These are phyloP conservation scores for Irpex sp. DNA, from an alignment of 1,284 basidiomycete genomes.

Conservation along the genomic window DNA sequence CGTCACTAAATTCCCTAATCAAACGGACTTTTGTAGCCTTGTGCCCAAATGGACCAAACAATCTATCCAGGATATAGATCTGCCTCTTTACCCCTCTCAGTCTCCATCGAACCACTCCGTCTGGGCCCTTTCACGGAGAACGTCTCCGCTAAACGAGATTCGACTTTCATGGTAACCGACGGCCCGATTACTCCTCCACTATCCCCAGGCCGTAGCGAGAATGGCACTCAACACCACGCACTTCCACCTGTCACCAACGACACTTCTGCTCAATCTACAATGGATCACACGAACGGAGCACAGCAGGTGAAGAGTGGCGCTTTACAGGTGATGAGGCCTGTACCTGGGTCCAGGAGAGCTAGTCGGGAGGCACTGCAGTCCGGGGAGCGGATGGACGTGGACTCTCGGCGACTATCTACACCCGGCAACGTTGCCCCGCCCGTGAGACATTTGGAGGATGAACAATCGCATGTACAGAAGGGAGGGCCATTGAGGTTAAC, in stretches of 20 bases:
- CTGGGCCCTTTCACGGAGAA: background rate
- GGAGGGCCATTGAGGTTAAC: slow-evolving; percentile 55
- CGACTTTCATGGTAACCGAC: slow-evolving; percentile 29
- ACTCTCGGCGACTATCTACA: slow-evolving; percentile 13
- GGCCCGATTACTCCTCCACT: slow-evolving; percentile 38
- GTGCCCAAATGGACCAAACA: background rate
- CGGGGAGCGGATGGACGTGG: slow-evolving; percentile 27
- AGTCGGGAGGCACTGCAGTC: slow-evolving; percentile 12
- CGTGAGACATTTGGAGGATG: slow-evolving; percentile 63
- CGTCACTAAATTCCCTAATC: background rate
- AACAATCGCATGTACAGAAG: slow-evolving; percentile 57
- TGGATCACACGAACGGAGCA: slow-evolving; percentile 17
- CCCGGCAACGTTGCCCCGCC: slow-evolving; percentile 37
- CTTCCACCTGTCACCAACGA: background rate
- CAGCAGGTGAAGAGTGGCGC: background rate
- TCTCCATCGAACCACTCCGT: background rate
- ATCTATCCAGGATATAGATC: background rate
- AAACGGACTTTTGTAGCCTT: background rate
- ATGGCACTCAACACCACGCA: slow-evolving; percentile 18
- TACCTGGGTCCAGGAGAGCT: slow-evolving; percentile 3
- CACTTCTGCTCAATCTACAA: slow-evolving; percentile 23
- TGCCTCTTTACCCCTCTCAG: background rate
- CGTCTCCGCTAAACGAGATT: background rate
- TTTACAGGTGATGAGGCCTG: background rate
- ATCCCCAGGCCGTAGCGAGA: slow-evolving; percentile 34